These are phyloP conservation scores for Secale cereale DNA, from an alignment of 176 grass and related monocot genomes.

Conservation along the genomic window DNA sequence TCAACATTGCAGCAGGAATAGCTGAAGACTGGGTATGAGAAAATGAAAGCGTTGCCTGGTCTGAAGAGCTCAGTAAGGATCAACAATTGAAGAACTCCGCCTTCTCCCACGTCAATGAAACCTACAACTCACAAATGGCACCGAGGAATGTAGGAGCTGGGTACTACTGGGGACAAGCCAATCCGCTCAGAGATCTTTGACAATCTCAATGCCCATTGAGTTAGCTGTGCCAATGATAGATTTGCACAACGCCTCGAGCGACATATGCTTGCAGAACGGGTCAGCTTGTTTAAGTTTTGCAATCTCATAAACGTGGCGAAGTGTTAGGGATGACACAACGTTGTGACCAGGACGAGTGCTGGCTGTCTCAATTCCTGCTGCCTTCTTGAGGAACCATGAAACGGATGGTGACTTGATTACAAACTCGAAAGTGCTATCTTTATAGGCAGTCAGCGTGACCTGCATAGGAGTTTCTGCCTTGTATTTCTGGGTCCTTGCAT, in stretches of 20 bases:
- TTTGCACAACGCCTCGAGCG: slow-evolving; percentile 77
- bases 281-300: slow-evolving; percentile 82
- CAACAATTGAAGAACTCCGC: not conserved
- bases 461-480: slow-evolving; percentile 92
- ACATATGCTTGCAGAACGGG: slow-evolving; percentile 70
- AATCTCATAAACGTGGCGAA: slow-evolving; percentile 84
- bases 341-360: slow-evolving; percentile 62
- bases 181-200: slow-evolving; percentile 69
- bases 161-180: not conserved
- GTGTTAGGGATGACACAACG: slow-evolving; percentile 47
- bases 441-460: slow-evolving; percentile 81
- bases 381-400: slow-evolving; percentile 88
- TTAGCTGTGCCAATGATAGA: slow-evolving; percentile 82
- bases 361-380: slow-evolving; percentile 57
- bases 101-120: not conserved
- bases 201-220: slow-evolving; percentile 86
- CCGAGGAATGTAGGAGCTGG: not conserved
- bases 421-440: slow-evolving; percentile 86
- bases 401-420: slow-evolving; percentile 77
- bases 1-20: not conserved
- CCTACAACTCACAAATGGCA: not conserved
- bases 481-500: slow-evolving; percentile 89
- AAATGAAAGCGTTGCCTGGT: not conserved
- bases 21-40: not conserved
- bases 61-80: not conserved